Evolutionary conservation across 495 filamentous ascomycete genomes (phyloP).

Genomic region (Durotheca rogersii): DNA sequence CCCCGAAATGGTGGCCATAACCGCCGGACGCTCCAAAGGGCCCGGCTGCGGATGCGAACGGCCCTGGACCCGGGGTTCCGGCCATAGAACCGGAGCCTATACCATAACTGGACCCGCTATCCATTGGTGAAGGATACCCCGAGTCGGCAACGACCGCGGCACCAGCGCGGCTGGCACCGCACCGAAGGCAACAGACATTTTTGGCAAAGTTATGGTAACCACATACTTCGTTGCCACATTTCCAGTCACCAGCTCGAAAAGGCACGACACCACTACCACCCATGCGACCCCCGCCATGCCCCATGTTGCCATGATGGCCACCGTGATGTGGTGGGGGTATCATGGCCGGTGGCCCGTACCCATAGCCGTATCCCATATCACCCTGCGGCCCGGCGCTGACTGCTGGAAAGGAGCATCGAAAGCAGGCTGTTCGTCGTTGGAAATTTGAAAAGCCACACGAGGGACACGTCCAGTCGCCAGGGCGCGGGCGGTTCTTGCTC

Average conservation of each 20-base stretch:
- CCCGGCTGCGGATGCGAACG: constrained; percentile 68
- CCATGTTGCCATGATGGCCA: constrained; percentile 72
- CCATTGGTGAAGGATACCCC: constrained; percentile 88
- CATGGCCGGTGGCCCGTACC: constrained; percentile 67
- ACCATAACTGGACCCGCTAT: constrained; percentile 75
- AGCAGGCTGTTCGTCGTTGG: constrained; percentile 95
- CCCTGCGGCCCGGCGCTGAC: constrained; percentile 72
- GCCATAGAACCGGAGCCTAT: constrained; percentile 78
- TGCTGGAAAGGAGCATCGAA: constrained; percentile 96
- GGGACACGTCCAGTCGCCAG: constrained; percentile 98
- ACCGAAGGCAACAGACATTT: constrained; percentile 95
- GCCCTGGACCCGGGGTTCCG: constrained; percentile 79
- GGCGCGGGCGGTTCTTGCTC: constrained; percentile 95
- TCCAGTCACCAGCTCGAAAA: constrained; percentile 98
- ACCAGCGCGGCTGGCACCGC: constrained; percentile 88
- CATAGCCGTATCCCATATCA: constrained; percentile 72
- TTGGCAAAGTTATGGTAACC: constrained; percentile 99
- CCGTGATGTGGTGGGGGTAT: constrained; percentile 83
- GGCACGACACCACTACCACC: constrained; percentile 86
- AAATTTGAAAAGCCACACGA: constrained; percentile 93
- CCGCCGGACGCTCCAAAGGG: constrained; percentile 71
- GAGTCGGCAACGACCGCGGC: constrained; percentile 93
- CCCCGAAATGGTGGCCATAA: constrained; percentile 87
- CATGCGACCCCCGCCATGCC: constrained; percentile 69
- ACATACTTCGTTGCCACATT: constrained; percentile 96